A percentile compares a stretch with the other conserved stretches of the same genome.
Evolutionary conservation across 2,329 filamentous ascomycete genomes (phyloP).

Genomic region (Exophiala phaeomuriformis): DNA sequence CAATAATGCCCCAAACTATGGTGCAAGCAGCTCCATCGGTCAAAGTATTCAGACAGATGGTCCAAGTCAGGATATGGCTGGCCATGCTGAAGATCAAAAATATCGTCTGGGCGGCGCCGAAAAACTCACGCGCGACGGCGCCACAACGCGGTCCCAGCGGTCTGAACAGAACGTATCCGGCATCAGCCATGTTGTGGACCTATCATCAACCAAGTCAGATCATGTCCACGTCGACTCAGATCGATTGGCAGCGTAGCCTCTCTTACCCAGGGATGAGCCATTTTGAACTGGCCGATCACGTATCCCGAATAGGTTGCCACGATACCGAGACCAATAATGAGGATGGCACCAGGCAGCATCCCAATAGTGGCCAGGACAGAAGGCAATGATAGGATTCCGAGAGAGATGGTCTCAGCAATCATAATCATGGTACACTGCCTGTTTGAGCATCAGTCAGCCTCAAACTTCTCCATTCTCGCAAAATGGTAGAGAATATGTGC

Average conservation of each 20-base stretch:
- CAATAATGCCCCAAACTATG: conserved; percentile 56
- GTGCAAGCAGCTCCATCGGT: conserved; percentile 56
- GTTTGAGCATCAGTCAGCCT: background rate
- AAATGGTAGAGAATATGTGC: no score
- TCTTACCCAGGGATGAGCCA: conserved; percentile 34
- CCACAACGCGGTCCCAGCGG: conserved; percentile 38
- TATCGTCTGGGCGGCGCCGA: conserved; percentile 55
- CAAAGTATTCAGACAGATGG: conserved; percentile 60
- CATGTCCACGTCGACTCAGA: background rate
- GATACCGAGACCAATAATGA: conserved; percentile 48
- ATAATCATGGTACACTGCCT: conserved; percentile 36
- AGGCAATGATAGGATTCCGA: conserved; percentile 51
- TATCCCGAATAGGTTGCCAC: conserved; percentile 56
- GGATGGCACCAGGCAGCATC: conserved; percentile 48
- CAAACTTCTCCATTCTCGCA: no score
- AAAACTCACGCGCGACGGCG: conserved; percentile 52
- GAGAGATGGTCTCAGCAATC: conserved; percentile 53
- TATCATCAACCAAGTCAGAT: conserved; percentile 27
- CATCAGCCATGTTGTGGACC: conserved; percentile 61
- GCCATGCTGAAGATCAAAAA: conserved; percentile 63
- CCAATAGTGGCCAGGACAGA: conserved; percentile 47
- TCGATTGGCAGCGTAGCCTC: background rate
- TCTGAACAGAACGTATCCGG: conserved; percentile 49
- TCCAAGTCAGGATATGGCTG: conserved; percentile 64
- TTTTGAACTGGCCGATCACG: conserved; percentile 54